Conservation (phyloP, 148 eudicot species). For the Amaranthus cruentus region DNA sequence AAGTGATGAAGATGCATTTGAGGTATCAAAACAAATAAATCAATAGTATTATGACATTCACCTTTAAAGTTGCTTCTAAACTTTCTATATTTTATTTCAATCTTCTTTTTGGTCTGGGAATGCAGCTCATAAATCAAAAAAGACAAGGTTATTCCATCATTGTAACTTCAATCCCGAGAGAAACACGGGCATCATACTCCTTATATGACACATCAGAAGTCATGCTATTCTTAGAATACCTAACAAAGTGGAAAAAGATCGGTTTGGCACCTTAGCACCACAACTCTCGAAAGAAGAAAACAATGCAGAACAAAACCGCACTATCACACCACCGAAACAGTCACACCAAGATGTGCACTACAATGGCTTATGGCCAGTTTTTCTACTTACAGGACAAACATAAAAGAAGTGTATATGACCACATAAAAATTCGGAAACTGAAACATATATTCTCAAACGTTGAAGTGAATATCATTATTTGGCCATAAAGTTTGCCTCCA, state of each 20-base stretch:
- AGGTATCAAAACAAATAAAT: slow-evolving; percentile 29
- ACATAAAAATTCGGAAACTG: neutral
- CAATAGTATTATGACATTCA: neutral
- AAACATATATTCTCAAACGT: neutral
- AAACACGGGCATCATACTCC: slow-evolving; percentile 45
- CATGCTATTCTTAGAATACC: slow-evolving; percentile 35
- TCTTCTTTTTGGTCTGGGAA: neutral
- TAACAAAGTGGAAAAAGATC: slow-evolving; percentile 39
- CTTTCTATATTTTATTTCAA: neutral
- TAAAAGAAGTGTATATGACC: neutral
- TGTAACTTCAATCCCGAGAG: slow-evolving; percentile 46
- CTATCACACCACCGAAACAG: neutral
- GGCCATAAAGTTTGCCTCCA: slow-evolving; percentile 1
- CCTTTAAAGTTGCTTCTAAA: neutral
- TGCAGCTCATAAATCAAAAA: slow-evolving; percentile 39
- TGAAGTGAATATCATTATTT: neutral
- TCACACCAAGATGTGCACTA: neutral
- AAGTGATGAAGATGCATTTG: slow-evolving; percentile 75
- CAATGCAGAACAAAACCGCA: neutral
- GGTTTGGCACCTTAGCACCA: neutral
- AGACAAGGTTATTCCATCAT: slow-evolving; percentile 46
- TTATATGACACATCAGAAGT: slow-evolving; percentile 42
- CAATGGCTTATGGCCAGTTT: neutral
- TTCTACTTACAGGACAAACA: neutral
- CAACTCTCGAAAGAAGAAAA: neutral